These are phyloP conservation scores for Kwoniella sp. DNA, from an alignment of 768 basidiomycete genomes.

Conservation along the genomic window DNA sequence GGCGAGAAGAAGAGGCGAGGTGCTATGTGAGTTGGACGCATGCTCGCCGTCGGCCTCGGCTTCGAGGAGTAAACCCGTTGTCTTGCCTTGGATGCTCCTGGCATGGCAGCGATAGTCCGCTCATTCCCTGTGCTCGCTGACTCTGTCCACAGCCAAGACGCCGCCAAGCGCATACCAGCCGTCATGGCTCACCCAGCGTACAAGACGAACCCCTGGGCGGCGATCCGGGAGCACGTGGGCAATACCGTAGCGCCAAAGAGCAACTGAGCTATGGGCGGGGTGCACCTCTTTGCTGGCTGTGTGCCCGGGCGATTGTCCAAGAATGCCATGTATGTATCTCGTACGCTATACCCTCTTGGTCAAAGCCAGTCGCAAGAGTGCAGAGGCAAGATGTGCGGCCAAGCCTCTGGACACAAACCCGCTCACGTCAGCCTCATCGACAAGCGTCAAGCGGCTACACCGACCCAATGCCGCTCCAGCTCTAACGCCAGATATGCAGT, in stretches of 20 bases:
- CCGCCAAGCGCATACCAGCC: slow-evolving; percentile 32
- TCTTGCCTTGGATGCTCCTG: background rate
- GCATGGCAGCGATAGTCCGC: background rate
- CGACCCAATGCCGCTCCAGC: too few species aligned
- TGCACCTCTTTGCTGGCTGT: too few species aligned
- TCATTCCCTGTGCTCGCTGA: background rate
- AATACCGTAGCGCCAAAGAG: slow-evolving; percentile 35
- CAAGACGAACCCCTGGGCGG: slow-evolving; percentile 45
- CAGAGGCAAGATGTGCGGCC: background rate
- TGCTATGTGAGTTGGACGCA: slow-evolving; percentile 36
- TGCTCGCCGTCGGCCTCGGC: background rate
- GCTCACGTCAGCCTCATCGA: background rate
- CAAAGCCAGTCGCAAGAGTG: background rate
- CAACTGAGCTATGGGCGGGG: too few species aligned
- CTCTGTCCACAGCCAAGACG: slow-evolving; percentile 15
- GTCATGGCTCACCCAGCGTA: slow-evolving; percentile 42
- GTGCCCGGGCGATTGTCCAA: background rate
- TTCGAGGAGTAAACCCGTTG: background rate
- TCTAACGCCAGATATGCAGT: too few species aligned
- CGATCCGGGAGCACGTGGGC: slow-evolving; percentile 44
- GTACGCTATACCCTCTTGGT: background rate
- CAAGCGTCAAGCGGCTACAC: too few species aligned
- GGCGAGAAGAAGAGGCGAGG: slow-evolving; percentile 41
- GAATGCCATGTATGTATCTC: background rate
- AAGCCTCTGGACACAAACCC: background rate